A percentile compares a stretch with the other conserved stretches of the same genome.
phyloP scores from a whole-genome alignment of 1,139 yeast species.

The Pichia kudriavzevii region DNA sequence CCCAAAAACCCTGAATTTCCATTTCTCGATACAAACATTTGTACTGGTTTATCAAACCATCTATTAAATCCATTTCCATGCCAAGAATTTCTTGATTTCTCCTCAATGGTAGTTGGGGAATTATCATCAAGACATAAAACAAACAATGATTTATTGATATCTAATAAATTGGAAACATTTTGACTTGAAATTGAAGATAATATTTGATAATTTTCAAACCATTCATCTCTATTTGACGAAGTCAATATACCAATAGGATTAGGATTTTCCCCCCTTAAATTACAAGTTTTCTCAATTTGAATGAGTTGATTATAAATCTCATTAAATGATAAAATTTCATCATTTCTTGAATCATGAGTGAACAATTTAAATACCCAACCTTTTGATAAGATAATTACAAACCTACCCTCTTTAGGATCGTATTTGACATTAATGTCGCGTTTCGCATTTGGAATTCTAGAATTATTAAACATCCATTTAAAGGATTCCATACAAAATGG shows the following conservation, averaged over 20 bases:
- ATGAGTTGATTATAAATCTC: constrained; percentile 63
- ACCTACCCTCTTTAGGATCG: constrained; percentile 52
- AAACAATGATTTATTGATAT: constrained; percentile 74
- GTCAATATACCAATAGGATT: constrained; percentile 70
- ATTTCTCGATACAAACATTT: constrained; percentile 73
- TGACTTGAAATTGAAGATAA: constrained; percentile 38
- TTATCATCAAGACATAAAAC: constrained; percentile 67
- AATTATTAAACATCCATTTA: constrained; percentile 84
- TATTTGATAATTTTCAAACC: constrained; percentile 56
- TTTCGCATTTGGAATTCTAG: constrained; percentile 64
- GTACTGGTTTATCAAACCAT: constrained; percentile 87
- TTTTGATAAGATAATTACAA: constrained; percentile 64
- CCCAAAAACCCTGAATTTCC: constrained; percentile 91
- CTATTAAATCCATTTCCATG: constrained; percentile 91
- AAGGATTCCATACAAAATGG: constrained; percentile 95
- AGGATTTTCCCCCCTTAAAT: constrained; percentile 35
- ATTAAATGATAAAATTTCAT: constrained; percentile 45
- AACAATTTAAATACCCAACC: constrained; percentile 78
- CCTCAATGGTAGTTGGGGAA: constrained; percentile 74
- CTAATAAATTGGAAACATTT: constrained; percentile 49
- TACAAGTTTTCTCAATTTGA: constrained; percentile 41
- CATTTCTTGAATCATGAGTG: constrained; percentile 52
- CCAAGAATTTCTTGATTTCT: constrained; percentile 84
- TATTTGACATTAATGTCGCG: constrained; percentile 50
- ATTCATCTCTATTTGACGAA: constrained; percentile 78